A percentile compares a stretch with the other conserved stretches of the same genome.
Conservation (phyloP, 306 rosid genomes). For the Vachellia collinsii region DNA sequence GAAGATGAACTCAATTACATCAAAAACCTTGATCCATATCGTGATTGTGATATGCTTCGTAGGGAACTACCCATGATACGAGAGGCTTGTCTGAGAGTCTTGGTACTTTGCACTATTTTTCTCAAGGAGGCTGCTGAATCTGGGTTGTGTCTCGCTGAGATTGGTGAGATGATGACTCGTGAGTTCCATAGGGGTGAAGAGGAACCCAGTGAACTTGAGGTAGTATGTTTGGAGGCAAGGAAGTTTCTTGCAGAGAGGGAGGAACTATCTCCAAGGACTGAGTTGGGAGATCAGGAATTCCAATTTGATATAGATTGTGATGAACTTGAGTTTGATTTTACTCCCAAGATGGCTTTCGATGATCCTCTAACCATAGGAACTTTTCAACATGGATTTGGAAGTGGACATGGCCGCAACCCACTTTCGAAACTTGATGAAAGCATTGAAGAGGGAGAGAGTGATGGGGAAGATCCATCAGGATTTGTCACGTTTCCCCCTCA, state of each 20-base stretch:
- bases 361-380: conserved; percentile 49
- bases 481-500: conserved; percentile 33
- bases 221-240: conserved; percentile 84
- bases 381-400: conserved; percentile 52
- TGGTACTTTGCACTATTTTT: conserved; percentile 89
- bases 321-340: conserved; percentile 49
- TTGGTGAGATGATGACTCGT: conserved; percentile 98
- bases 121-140: conserved; percentile 79
- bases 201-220: conserved; percentile 96
- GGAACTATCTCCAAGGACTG: conserved; percentile 62
- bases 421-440: conserved; percentile 86
- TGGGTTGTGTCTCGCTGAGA: conserved; percentile 92
- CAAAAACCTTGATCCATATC: conserved; percentile 54
- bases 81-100: conserved; percentile 89
- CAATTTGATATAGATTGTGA: conserved; percentile 77
- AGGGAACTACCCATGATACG: conserved; percentile 95
- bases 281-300: conserved; percentile 57
- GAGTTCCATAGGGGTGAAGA: conserved; percentile 87
- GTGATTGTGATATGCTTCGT: conserved; percentile 76
- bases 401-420: conserved; percentile 53
- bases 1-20: conserved; percentile 93
- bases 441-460: conserved; percentile 73
- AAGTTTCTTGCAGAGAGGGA: conserved; percentile 71
- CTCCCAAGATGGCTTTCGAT: conserved; percentile 41
- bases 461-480: conserved; percentile 54